Base-by-base conservation (phyloP, 495 filamentous ascomycete genomes). In the Jackrogersella minutella region DNA sequence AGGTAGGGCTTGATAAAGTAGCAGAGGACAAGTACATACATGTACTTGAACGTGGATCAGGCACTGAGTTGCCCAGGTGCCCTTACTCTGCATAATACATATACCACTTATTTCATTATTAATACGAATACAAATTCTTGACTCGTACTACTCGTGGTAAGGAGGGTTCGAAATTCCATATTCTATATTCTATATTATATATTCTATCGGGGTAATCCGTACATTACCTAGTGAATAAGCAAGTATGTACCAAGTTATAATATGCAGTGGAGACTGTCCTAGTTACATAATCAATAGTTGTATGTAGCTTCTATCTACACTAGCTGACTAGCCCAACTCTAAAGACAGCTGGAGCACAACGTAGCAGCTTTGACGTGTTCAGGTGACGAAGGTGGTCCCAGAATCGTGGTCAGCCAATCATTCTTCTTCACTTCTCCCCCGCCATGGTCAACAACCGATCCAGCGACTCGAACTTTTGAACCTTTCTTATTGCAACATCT, bases 341-440 rank as follows among this genome's bases (percentile, higher is more conserved):
- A n/a, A 11, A 67, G 64, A 67, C 58, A 58, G n/a, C n/a, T n/a
- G n/a, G n/a, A n/a, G 64, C 64, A 47, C 64, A 63, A 50, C 34
- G 55, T 51, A 69, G 66, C 60, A 61, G 41, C 56, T 69, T 69
- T 64, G 66, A 69, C 66, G 66, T 69, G 66, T 69, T 69, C 66
- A 69, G 66, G 66, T 69, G 66, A 69, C 66, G 56, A 64, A 60
- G 59, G 66, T 54, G 60, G 66, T 69, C 62, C 67, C 67, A 66
- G 57, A 70, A 37, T 52, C 36, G 46, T 10, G 62, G 67, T 54
- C 40, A 50, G 17, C 67, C 67, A 70, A 70, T 70, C 43, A 69
- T 6, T 8, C 14, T 1, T 10, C n/a, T 13, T 34, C 33, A 58
- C 4, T 17, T 31, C 44, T 70, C 57, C 67, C 67, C 67, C 67